Evolutionary conservation across 805 yeast genomes (phyloP).

Genomic region (Kazachstania africana): DNA sequence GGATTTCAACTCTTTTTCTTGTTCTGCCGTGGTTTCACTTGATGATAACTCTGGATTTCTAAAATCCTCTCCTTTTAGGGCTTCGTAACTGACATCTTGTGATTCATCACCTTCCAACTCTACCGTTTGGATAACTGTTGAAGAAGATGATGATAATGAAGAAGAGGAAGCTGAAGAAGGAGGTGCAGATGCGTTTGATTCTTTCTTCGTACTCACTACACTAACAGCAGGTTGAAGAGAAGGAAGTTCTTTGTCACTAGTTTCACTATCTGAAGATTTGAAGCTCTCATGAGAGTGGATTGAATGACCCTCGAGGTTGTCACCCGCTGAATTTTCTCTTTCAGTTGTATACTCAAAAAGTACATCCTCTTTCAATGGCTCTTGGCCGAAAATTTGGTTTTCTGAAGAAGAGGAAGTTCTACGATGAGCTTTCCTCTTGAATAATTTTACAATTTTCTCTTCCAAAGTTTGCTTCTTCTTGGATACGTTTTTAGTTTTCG

Average conservation of each 20-base stretch:
- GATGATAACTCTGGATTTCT: neutral
- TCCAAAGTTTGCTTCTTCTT: conserved; percentile 9
- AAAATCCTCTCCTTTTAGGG: neutral
- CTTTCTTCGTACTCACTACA: conserved; percentile 8
- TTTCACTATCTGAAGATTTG: neutral
- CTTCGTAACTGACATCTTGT: conserved; percentile 8
- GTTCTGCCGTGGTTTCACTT: neutral
- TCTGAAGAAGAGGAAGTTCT: conserved; percentile 4
- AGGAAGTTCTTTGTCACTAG: conserved; percentile 1
- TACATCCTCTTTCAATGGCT: conserved; percentile 4
- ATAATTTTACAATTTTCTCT: conserved; percentile 18
- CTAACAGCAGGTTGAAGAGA: conserved; percentile 13
- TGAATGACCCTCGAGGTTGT: neutral
- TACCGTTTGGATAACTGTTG: neutral
- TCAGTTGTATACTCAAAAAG: neutral
- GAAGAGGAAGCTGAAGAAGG: conserved; percentile 1
- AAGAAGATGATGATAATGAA: conserved; percentile 10
- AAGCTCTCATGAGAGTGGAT: neutral
- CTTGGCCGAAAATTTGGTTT: conserved; percentile 1
- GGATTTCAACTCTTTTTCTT: neutral
- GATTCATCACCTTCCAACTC: conserved; percentile 17
- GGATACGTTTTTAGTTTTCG: neutral
- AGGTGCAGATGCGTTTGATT: conserved; percentile 3
- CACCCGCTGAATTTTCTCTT: neutral
- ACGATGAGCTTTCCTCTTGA: conserved; percentile 11